These are phyloP conservation scores for Lachnellula occidentalis DNA, from an alignment of 2,329 filamentous ascomycete genomes.

Conservation along the genomic window DNA sequence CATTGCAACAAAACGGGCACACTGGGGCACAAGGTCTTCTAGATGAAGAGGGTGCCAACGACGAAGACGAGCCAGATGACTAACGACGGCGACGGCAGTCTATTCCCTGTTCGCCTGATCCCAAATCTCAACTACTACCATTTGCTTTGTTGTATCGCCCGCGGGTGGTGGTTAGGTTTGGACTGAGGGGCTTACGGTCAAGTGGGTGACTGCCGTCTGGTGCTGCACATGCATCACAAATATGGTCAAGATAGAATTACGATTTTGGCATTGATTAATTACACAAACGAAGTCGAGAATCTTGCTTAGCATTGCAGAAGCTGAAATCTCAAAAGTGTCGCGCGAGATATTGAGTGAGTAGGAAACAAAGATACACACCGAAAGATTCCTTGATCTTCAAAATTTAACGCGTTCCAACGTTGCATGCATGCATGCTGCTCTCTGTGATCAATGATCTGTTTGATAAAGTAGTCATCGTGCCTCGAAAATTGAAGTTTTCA, in stretches of 20 bases:
- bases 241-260: constrained; percentile 9
- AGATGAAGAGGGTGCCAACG: constrained; percentile 54
- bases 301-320: neutral
- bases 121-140: constrained; percentile 21
- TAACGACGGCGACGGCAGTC: constrained; percentile 53
- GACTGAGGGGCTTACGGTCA: constrained; percentile 52
- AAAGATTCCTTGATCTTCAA: constrained; percentile 7
- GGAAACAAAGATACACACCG: constrained; percentile 28
- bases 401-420: constrained; percentile 1
- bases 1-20: constrained; percentile 26
- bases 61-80: constrained; percentile 61
- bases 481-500: constrained; percentile 21
- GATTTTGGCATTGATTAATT: constrained; percentile 19
- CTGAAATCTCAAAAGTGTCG: neutral
- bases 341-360: constrained; percentile 13
- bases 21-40: constrained; percentile 31
- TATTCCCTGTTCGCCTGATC: constrained; percentile 58
- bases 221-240: constrained; percentile 17
- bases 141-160: constrained; percentile 16
- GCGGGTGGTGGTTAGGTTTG: constrained; percentile 13
- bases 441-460: constrained; percentile 10
- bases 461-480: constrained; percentile 30
- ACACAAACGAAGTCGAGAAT: neutral
- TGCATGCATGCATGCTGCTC: constrained; percentile 1
- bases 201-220: constrained; percentile 55